phyloP scores from a whole-genome alignment of 495 filamentous ascomycete species.

The Cairneyella variabilis region DNA sequence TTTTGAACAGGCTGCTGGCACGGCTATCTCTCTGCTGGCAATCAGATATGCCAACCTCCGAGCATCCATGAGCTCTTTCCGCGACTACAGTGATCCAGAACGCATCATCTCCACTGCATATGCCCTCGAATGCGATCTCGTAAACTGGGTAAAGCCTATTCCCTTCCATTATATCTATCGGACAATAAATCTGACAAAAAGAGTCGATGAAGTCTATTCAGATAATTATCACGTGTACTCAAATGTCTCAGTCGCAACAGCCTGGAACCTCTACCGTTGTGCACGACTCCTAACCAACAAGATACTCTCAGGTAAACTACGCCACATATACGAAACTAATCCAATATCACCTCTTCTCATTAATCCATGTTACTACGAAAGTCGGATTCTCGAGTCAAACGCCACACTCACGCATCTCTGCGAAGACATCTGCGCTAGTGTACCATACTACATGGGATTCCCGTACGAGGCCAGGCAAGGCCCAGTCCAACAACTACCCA shows the following conservation, averaged over 20 bases:
- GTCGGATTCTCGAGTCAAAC: slow-evolving; percentile 26
- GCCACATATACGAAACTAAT: slow-evolving; percentile 24
- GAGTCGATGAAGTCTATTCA: slow-evolving; percentile 14
- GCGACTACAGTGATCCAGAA: slow-evolving; percentile 27
- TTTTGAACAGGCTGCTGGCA: slow-evolving; percentile 4
- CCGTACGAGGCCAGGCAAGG: neutral
- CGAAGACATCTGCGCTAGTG: slow-evolving; percentile 42
- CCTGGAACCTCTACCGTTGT: slow-evolving; percentile 46
- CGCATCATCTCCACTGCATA: slow-evolving; percentile 36
- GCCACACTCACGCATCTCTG: slow-evolving; percentile 36
- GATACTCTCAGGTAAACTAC: slow-evolving; percentile 23
- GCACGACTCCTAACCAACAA: slow-evolving; percentile 44
- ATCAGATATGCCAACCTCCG: slow-evolving; percentile 18
- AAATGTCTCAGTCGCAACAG: slow-evolving; percentile 36
- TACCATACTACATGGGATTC: slow-evolving; percentile 37
- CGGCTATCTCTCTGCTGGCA: slow-evolving; percentile 2
- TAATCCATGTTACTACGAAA: slow-evolving; percentile 6
- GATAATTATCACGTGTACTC: slow-evolving; percentile 44
- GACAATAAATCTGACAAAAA: slow-evolving; percentile 8
- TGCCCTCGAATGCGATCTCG: slow-evolving; percentile 38
- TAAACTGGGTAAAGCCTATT: slow-evolving; percentile 35
- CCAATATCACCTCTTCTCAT: neutral
- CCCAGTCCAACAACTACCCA: slow-evolving; percentile 8
- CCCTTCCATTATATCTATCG: slow-evolving; percentile 25
- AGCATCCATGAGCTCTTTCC: slow-evolving; percentile 11